Percentiles rank a stretch among this genome's conserved stretches.
phyloP scores from a whole-genome alignment of 352 stramenopile genomes.

The Pythium sp. region DNA sequence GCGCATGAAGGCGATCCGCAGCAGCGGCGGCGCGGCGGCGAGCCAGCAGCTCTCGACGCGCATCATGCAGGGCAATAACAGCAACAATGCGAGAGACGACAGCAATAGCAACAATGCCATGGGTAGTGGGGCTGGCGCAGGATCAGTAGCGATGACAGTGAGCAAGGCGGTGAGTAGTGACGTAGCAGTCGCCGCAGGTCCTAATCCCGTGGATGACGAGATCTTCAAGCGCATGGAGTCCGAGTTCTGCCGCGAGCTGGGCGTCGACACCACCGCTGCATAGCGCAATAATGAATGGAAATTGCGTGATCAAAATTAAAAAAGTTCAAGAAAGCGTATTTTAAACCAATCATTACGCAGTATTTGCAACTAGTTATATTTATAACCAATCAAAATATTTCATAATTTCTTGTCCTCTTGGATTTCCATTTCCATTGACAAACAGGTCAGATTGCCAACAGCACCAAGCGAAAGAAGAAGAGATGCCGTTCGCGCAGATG shows the following conservation, averaged over 20 bases:
- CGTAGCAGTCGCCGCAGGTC: background rate
- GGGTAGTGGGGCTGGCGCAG: background rate
- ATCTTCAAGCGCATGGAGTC: constrained; percentile 76
- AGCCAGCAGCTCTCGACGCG: constrained; percentile 12
- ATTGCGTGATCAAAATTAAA: background rate
- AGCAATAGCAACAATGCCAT: constrained; percentile 24
- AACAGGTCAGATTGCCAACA: background rate
- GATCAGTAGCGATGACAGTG: background rate
- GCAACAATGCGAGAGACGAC: constrained; percentile 23
- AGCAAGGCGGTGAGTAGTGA: background rate
- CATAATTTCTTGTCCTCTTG: background rate
- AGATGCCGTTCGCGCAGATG: constrained; percentile 74
- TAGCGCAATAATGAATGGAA: constrained; percentile 1
- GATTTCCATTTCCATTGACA: background rate
- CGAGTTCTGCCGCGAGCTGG: constrained; percentile 74
- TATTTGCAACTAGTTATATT: background rate
- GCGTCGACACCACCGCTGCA: constrained; percentile 36
- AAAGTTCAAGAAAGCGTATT: background rate
- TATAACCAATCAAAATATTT: background rate
- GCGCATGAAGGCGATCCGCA: constrained; percentile 49
- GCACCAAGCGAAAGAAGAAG: background rate
- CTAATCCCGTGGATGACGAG: constrained; percentile 43
- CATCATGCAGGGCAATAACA: constrained; percentile 23
- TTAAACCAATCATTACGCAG: background rate
- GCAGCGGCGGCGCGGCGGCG: constrained; percentile 11